These are phyloP conservation scores for Solanum corneliomulleri DNA, from an alignment of 257 asterid genomes.

Conservation along the genomic window DNA sequence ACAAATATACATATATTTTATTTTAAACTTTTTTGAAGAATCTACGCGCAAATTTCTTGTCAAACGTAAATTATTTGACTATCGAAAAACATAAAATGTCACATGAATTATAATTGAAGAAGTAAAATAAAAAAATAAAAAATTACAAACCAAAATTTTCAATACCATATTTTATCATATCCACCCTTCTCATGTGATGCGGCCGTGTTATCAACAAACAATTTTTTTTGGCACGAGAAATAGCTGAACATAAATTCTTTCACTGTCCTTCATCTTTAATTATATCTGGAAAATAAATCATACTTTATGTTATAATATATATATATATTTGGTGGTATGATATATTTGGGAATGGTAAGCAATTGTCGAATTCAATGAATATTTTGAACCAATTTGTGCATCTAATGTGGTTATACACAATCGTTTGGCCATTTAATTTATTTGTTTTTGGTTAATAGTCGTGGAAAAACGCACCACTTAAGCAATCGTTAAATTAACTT, in stretches of 20 bases:
- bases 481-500: not conserved
- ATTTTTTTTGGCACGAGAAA: not conserved
- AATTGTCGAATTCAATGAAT: not conserved
- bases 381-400: not conserved
- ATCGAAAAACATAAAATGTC: fast-evolving
- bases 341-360: not conserved
- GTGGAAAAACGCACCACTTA: not conserved
- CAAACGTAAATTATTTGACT: no score
- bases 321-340: not conserved
- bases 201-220: not conserved
- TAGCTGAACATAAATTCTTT: not conserved
- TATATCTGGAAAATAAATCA: not conserved
- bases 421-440: not conserved
- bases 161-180: not conserved
- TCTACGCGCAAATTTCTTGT: fast-evolving
- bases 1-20: no score
- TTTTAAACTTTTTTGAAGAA: no score
- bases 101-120: no score
- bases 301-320: not conserved
- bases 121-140: no score
- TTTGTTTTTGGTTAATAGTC: no score
- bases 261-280: not conserved
- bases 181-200: not conserved
- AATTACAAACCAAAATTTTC: no score
- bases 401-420: not conserved